Percentiles rank a stretch among this genome's conserved stretches.
These are phyloP conservation scores for Lentinula detonsa DNA, from an alignment of 768 basidiomycete species.

Conservation along the genomic window DNA sequence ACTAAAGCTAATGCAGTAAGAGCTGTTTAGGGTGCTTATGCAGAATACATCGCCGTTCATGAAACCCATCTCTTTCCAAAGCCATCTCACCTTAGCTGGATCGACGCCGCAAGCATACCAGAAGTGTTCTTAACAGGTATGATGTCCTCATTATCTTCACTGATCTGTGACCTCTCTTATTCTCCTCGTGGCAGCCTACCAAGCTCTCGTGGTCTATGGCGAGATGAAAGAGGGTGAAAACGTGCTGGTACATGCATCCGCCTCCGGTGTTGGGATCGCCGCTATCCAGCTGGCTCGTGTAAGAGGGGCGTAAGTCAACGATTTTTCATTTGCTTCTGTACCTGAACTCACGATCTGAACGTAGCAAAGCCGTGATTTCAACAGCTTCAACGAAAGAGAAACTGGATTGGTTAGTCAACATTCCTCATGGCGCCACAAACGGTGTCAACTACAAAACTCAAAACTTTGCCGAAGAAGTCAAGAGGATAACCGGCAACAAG, in stretches of 20 bases:
- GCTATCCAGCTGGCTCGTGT: slow-evolving; percentile 81
- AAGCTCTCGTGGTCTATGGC: slow-evolving; percentile 23
- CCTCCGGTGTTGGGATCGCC: slow-evolving; percentile 85
- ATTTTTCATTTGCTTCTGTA: not conserved
- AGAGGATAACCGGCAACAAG: slow-evolving; percentile 56
- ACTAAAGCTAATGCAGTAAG: not conserved
- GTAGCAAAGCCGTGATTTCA: slow-evolving; percentile 65
- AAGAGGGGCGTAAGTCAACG: slow-evolving; percentile 58
- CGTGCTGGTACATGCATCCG: slow-evolving; percentile 87
- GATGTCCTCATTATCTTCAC: slow-evolving; percentile 6
- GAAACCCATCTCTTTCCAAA: slow-evolving; percentile 69
- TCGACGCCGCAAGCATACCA: slow-evolving; percentile 80
- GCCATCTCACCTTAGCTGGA: slow-evolving; percentile 71
- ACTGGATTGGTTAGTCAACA: slow-evolving; percentile 63
- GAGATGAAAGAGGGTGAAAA: slow-evolving; percentile 64
- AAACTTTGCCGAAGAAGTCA: slow-evolving; percentile 72
- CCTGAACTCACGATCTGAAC: slow-evolving; percentile 8
- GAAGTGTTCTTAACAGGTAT: slow-evolving; percentile 86
- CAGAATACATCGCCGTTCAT: slow-evolving; percentile 72
- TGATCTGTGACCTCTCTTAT: not conserved
- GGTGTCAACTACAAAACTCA: slow-evolving; percentile 81
- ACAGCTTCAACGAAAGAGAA: slow-evolving; percentile 86
- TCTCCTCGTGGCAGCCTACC: slow-evolving; percentile 29
- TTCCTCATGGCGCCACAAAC: slow-evolving; percentile 68
- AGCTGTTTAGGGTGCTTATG: slow-evolving; percentile 75